Evolutionary conservation across 331 rosid species (phyloP), one percentile per base, ranked within the genome.

Genomic region (Malus hybrid): DNA sequence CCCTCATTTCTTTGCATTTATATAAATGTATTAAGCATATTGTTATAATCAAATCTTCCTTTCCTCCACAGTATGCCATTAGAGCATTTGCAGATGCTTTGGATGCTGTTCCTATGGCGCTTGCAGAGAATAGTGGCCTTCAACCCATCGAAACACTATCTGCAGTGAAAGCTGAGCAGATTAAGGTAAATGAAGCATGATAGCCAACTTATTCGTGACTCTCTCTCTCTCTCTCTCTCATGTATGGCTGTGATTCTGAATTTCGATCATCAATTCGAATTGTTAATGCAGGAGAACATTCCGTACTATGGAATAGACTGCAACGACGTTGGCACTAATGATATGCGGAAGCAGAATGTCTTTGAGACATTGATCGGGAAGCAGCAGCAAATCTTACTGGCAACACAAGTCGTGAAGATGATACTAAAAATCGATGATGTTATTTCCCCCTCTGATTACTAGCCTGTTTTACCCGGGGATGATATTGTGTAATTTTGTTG

Each of bases 381-480:
- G 89, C 93, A 92, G 85, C 99, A 95, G 78, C 99, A 92, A 81
- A 62, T 92, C 81, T 85, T 89, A 70, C 88, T 95, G 7, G 99
- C 97, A 6, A 95, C 99, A n/a, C 99, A 95, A 86, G 99, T 95
- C n/a, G 97, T 95, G 62, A 92, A 95, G 87, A 90, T 95, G 99
- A 95, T 95, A 75, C 75, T 95, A 79, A 95, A 95, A 81, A 92
- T 95, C 24, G 99, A 95, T 34, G 97, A 92, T 79, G 99, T 95
- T 39, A 95, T 95, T 79, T 80, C 97, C 32, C 92, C 97, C 70
- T 76, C 91, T 1, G 90, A 89, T 0, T 92, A 67, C 77, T 95
- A 82, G 60, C 36, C 1, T 58, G 33, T 36, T 44, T 39, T 13
- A 12, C 36, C 50, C 16, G 70, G 30, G 2, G 9, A 26, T 19